Evolutionary conservation across 352 stramenopile genomes (phyloP), one percentile per base, ranked within the genome.

Genomic region (Blastocystis sp.): DNA sequence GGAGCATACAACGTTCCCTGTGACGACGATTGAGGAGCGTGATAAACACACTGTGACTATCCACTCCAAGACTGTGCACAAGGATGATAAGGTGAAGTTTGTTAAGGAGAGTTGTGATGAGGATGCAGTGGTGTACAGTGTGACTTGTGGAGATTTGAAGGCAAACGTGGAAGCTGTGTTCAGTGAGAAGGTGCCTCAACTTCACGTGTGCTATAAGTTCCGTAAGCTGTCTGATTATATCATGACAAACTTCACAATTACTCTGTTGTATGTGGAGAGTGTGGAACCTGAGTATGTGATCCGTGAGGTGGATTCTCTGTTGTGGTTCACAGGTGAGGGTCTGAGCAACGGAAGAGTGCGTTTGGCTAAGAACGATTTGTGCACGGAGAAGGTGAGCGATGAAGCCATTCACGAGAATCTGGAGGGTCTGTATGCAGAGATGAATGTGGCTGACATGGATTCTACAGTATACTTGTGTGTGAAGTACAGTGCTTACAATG

Each of bases 191-290:
- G 71, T 83, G 19, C 71, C 71, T 35, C 46, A n/a, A 27, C 71
- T 83, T 32, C 51, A 63, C 49, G 37, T 83, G 21, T 83, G 71
- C 49, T 83, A 83, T 56, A 83, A 83, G 71, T 83, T 83, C 71
- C 16, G 9, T 21, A 35, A 65, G 7, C 49, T 67, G 29, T 29
- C 27, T 29, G 32, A 37, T n/a, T 83, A 83, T 32, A 42, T 66
- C 46, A 27, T 83, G 71, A 51, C 58, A 35, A 63, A 83, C 49
- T n/a, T 67, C 2, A 43, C 71, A 37, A 63, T 83, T 12, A 32
- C 42, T 5, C 49, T 83, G 71, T n/a, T 83, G 46, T 83, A 83
- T 37, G 21, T 83, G 71, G 27, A 61, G 71, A 66, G 6, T 3
- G 71, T 83, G 71, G 71, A 63, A 21, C 71, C 71, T 1, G 32